These are phyloP conservation scores for Penicillium sp. DNA, from an alignment of 2,329 filamentous ascomycete species.

Conservation along the genomic window DNA sequence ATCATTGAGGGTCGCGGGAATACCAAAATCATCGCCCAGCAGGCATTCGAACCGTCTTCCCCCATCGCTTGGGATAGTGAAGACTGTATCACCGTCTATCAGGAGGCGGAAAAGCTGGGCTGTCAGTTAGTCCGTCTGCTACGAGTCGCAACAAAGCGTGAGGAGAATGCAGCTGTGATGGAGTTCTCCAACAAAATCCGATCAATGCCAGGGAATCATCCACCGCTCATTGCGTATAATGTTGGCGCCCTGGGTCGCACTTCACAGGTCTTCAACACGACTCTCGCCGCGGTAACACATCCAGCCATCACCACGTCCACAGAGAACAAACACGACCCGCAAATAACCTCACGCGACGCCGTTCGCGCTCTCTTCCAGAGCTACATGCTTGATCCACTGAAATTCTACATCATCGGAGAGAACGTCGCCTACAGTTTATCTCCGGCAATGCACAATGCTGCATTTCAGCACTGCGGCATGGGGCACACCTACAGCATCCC, in stretches of 20 bases:
- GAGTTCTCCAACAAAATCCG: slow-evolving; percentile 39
- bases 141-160: slow-evolving; percentile 32
- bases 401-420: slow-evolving; percentile 43
- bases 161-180: slow-evolving; percentile 38
- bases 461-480: slow-evolving; percentile 40
- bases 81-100: slow-evolving; percentile 32
- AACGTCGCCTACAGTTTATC: slow-evolving; percentile 44
- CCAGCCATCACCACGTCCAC: slow-evolving; percentile 30
- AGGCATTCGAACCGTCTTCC: slow-evolving; percentile 31
- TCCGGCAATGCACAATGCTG: slow-evolving; percentile 44
- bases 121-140: slow-evolving; percentile 42
- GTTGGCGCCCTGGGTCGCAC: slow-evolving; percentile 41
- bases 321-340: slow-evolving; percentile 29
- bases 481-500: slow-evolving; percentile 41
- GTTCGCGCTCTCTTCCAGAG: slow-evolving; percentile 41
- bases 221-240: slow-evolving; percentile 42
- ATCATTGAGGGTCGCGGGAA: slow-evolving; percentile 36
- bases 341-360: slow-evolving; percentile 39
- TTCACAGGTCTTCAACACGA: slow-evolving; percentile 44
- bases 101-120: slow-evolving; percentile 36
- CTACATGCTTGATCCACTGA: slow-evolving; percentile 41
- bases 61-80: slow-evolving; percentile 36
- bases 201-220: slow-evolving; percentile 29
- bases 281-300: slow-evolving; percentile 43
- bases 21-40: slow-evolving; percentile 43